Base-by-base conservation (phyloP, 2,329 filamentous ascomycete species). In the Paecilomyces niveus region DNA sequence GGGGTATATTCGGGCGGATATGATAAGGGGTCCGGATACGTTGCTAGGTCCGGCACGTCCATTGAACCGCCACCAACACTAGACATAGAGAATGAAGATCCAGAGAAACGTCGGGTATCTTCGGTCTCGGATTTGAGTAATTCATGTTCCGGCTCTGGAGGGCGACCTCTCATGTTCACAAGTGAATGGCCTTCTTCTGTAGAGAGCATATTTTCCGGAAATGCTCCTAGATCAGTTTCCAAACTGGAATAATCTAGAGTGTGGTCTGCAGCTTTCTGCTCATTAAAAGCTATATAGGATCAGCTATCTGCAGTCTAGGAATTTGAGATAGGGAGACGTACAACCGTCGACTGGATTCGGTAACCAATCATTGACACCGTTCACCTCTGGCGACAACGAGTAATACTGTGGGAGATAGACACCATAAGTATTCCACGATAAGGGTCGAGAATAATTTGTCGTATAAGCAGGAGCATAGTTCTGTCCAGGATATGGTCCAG, bases 81-180 rank as follows among this genome's bases (percentile, higher is more conserved):
- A 15, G 88, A 90, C 75, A 90, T 82, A 45, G 87, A 88, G 67
- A 89, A 89, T 1, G 88, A 89, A 2, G 88, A 89, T 54, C 87
- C 87, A 21, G 88, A 89, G 78, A 89, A 83, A 61, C 86, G 82
- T 59, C 87, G 50, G 22, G 26, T 24, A 29, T 24, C 21, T 8
- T 29, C 50, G 15, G 35, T 9, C 13, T 52, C 50, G 3, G 26
- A 29, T 52, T 24, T 52, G 22, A 52, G 50, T 10, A 52, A 29
- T 21, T 52, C 50, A 13, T 52, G 50, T 24, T 52, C 50, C 21
- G 50, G 26, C 9, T 52, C 50, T 9, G 26, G 50, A 52, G 50
- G 50, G 21, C 22, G 50, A 13, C 26, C 26, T 10, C 50, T 52
- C 7, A 29, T 13, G 21, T 52, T 52, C 50, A 29, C 26, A 13